A percentile compares a stretch with the other conserved stretches of the same genome.
phyloP scores from a whole-genome alignment of 2,329 filamentous ascomycete species.

The Akanthomyces dipterigenus region DNA sequence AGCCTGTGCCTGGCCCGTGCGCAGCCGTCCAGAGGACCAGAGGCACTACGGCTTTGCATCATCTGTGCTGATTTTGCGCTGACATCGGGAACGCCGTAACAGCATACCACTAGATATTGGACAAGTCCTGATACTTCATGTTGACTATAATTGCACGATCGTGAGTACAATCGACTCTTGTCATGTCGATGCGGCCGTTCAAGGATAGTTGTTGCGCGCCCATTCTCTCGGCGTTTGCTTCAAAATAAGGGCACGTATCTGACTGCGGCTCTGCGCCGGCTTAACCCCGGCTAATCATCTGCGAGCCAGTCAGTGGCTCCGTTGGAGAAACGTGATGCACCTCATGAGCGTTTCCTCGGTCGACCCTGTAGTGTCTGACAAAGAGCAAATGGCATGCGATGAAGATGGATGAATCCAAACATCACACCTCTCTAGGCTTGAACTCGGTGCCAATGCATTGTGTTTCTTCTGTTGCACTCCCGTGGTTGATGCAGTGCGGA shows the following conservation, averaged over 20 bases:
- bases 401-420: not conserved
- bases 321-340: not conserved
- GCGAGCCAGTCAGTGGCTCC: not conserved
- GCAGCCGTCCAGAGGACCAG: not conserved
- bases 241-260: not conserved
- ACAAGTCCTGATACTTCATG: not conserved
- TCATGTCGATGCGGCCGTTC: no score
- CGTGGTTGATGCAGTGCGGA: not conserved
- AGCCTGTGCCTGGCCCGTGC: slow-evolving; percentile 7
- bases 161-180: no score
- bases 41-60: not conserved
- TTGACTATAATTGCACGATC: no score
- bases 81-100: not conserved
- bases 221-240: not conserved
- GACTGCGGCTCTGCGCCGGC: slow-evolving; percentile 3
- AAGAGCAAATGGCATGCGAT: not conserved
- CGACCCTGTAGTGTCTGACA: not conserved
- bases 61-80: slow-evolving; percentile 1
- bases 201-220: not conserved
- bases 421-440: no score
- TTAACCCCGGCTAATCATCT: slow-evolving; percentile 2
- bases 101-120: not conserved
- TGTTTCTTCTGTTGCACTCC: not conserved
- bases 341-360: not conserved
- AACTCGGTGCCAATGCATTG: no score